Conservation (phyloP, 2,329 filamentous ascomycete genomes). For the Aureobasidium mangrovei region DNA sequence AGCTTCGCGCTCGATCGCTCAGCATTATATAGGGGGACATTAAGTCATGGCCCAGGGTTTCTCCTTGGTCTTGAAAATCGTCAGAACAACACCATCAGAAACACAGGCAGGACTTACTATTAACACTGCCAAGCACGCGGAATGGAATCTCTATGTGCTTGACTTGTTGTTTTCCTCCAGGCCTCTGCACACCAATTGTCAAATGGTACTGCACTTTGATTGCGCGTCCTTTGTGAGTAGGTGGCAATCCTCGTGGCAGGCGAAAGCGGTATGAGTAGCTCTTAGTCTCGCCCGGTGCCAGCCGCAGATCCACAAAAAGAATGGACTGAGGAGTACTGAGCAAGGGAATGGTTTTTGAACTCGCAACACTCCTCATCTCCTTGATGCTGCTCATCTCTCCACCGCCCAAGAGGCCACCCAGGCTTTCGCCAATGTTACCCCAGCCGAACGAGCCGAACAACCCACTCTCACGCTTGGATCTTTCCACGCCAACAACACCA, state of each 20-base stretch:
- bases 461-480: slow-evolving; percentile 64
- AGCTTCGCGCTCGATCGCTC: slow-evolving; percentile 63
- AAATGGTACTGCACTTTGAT: slow-evolving; percentile 91
- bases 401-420: slow-evolving; percentile 78
- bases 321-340: slow-evolving; percentile 95
- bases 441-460: slow-evolving; percentile 76
- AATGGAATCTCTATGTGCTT: slow-evolving; percentile 90
- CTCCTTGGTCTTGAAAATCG: slow-evolving; percentile 52
- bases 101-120: slow-evolving; percentile 39
- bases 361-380: slow-evolving; percentile 84
- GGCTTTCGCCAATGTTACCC: slow-evolving; percentile 76
- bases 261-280: slow-evolving; percentile 81
- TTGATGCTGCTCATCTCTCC: slow-evolving; percentile 87
- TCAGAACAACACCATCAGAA: slow-evolving; percentile 18
- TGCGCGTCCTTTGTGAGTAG: slow-evolving; percentile 80
- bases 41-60: slow-evolving; percentile 84
- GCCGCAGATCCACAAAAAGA: slow-evolving; percentile 82
- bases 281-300: slow-evolving; percentile 80
- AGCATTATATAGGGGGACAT: slow-evolving; percentile 90
- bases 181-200: slow-evolving; percentile 82
- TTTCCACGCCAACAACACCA: slow-evolving; percentile 74
- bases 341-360: slow-evolving; percentile 77
- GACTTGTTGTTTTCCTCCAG: slow-evolving; percentile 71
- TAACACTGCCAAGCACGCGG: slow-evolving; percentile 85
- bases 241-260: slow-evolving; percentile 80